Evolutionary conservation across 495 filamentous ascomycete species (phyloP), one percentile per base, ranked within the genome.

Genomic region (Physcia stellaris): DNA sequence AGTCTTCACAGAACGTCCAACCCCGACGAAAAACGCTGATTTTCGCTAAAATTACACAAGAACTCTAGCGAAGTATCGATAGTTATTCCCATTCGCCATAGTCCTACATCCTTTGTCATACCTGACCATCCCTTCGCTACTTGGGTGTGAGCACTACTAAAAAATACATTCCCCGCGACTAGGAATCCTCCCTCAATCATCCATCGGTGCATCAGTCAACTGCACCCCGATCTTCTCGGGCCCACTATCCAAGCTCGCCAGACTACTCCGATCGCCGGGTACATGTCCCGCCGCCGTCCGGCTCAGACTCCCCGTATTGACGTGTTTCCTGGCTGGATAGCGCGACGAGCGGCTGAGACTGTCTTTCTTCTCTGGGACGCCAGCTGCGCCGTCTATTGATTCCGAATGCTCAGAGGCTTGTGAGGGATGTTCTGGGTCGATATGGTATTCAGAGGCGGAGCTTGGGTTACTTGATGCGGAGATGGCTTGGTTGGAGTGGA

Each of bases 201-300:
- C 80, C 83, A 88, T 86, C 11, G 85, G 80, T 58, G 71, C 75
- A 53, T 94, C 86, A 41, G 76, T 77, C 58, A 94, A 67, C 39
- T 77, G 80, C 19, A 93, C 82, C 17, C 86, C 82, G 42, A 67
- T 20, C 46, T 23, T 47, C 45, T n/a, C n/a, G n/a, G 18, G 42
- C 22, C 28, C 37, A 30, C 22, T 16, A 26, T 41, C 35, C n/a
- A 56, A 39, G 27, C 59, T 53, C 28, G 43, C 56, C 4, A 63
- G 36, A 24, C 47, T 56, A 34, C 61, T 53, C 40, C 63, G 69
- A 59, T 52, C 62, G 54, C 40, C 65, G 54, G 37, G 40, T 19
- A 40, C 54, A 16, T 50, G 53, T 16, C 41, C 54, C 30, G 32
- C 38, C 41, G 35, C 46, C 24, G 39, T 52, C 18, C 50, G 43